Conservation (phyloP, 2,329 filamentous ascomycete genomes). For the Alternaria consortialis region DNA sequence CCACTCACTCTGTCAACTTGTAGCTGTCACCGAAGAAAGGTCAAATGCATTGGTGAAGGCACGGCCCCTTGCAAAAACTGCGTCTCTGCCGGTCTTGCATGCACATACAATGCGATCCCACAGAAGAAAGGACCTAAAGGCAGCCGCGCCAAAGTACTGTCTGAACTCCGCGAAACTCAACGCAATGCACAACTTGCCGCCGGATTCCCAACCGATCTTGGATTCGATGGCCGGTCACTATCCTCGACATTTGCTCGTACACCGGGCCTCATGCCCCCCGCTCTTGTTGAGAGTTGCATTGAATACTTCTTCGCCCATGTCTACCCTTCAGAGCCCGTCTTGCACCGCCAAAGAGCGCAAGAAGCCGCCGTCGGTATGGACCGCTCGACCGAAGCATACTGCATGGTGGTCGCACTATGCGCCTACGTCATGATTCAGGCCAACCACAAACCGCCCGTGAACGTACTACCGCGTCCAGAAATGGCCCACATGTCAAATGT, state of each 20-base stretch:
- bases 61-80: constrained; percentile 68
- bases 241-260: constrained; percentile 57
- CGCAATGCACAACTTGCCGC: constrained; percentile 56
- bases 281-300: constrained; percentile 63
- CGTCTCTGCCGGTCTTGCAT: constrained; percentile 65
- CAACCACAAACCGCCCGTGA: constrained; percentile 55
- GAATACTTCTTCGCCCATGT: constrained; percentile 70
- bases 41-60: constrained; percentile 61
- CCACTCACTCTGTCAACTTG: constrained; percentile 21
- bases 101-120: constrained; percentile 71
- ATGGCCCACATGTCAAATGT: constrained; percentile 54
- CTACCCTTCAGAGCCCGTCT: constrained; percentile 70
- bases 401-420: constrained; percentile 62
- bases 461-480: constrained; percentile 58
- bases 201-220: constrained; percentile 49
- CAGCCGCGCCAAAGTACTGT: constrained; percentile 69
- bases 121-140: constrained; percentile 72
- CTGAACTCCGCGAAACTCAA: constrained; percentile 65
- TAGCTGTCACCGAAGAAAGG: constrained; percentile 60
- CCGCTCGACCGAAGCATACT: constrained; percentile 64
- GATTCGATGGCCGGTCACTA: constrained; percentile 54
- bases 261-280: constrained; percentile 59
- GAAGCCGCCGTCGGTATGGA: constrained; percentile 64
- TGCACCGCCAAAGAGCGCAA: constrained; percentile 62
- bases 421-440: constrained; percentile 61